Evolutionary conservation across 495 filamentous ascomycete species (phyloP).

Genomic region (Aspergillus bridgeri): DNA sequence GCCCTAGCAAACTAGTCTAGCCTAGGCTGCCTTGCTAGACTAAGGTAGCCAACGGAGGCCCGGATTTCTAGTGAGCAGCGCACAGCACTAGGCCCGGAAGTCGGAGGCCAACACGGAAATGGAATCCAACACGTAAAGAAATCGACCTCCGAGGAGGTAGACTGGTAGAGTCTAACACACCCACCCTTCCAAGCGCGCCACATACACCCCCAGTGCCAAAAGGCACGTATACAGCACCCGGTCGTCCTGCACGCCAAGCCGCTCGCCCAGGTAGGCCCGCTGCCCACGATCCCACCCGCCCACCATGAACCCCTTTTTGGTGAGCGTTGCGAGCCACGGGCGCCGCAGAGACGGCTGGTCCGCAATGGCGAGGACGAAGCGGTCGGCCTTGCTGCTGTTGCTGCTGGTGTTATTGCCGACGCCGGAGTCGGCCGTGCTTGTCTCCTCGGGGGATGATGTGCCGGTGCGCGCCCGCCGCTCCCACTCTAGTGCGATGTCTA

Average conservation of each 20-base stretch:
- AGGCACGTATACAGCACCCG: conserved; percentile 32
- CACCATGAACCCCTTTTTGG: conserved; percentile 15
- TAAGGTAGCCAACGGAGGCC: too few relatives aligned
- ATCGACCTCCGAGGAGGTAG: too few relatives aligned
- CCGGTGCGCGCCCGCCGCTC: conserved; percentile 11
- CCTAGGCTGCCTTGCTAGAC: too few relatives aligned
- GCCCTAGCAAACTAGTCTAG: too few relatives aligned
- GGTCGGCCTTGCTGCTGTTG: conserved; percentile 4
- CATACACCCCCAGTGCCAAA: conserved; percentile 35
- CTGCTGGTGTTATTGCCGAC: not conserved
- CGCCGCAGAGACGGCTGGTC: conserved; percentile 5
- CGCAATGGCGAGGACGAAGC: conserved; percentile 15
- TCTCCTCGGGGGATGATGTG: not conserved
- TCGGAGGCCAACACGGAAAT: too few relatives aligned
- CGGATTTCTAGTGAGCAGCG: too few relatives aligned
- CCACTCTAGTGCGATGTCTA: conserved; percentile 13
- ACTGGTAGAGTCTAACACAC: conserved; percentile 15
- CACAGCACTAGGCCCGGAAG: too few relatives aligned
- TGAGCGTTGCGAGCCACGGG: conserved; percentile 19
- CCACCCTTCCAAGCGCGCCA: conserved; percentile 36
- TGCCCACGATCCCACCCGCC: conserved; percentile 17
- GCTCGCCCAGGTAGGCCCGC: conserved; percentile 3
- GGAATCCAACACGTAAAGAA: not conserved
- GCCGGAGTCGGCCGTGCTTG: not conserved
- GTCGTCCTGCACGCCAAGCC: conserved; percentile 18